Percentiles rank a stretch among this genome's conserved stretches.
These are phyloP conservation scores for Linderina pennispora DNA, from an alignment of 192 early-diverging fungal genomes.

Conservation along the genomic window DNA sequence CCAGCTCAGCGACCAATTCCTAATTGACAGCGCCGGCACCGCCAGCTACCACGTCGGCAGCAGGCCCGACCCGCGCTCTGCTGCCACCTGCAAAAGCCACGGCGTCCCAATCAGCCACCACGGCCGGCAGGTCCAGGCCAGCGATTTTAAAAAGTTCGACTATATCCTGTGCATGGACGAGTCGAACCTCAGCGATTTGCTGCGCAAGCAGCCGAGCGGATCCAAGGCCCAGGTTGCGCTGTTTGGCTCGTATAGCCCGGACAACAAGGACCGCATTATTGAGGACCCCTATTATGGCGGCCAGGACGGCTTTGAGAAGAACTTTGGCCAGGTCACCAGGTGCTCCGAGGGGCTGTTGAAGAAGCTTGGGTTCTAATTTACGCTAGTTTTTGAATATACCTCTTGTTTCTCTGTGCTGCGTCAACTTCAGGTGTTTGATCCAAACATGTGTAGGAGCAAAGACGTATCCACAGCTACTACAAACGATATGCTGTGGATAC, in stretches of 20 bases:
- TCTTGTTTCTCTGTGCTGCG: background rate
- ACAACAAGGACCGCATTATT: constrained; percentile 15
- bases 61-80: constrained; percentile 64
- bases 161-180: constrained; percentile 93
- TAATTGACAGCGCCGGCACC: constrained; percentile 85
- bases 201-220: constrained; percentile 35
- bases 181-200: constrained; percentile 61
- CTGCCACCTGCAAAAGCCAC: constrained; percentile 59
- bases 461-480: too few relatives aligned
- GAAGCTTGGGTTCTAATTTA: constrained; percentile 13
- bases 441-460: too few relatives aligned
- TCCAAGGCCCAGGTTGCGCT: constrained; percentile 26
- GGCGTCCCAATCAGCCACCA: constrained; percentile 68
- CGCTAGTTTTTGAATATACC: background rate
- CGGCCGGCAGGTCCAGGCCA: constrained; percentile 57
- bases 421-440: too few relatives aligned
- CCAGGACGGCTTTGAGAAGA: constrained; percentile 30
- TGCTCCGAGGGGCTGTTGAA: constrained; percentile 38
- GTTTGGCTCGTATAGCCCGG: constrained; percentile 36
- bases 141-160: constrained; percentile 70
- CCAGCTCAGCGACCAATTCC: constrained; percentile 51
- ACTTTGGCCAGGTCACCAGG: constrained; percentile 38
- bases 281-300: constrained; percentile 48
- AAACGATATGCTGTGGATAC: too few relatives aligned
- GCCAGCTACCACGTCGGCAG: constrained; percentile 71